Base-by-base conservation (phyloP, 1,284 basidiomycete species). In the Ganoderma boninense region DNA sequence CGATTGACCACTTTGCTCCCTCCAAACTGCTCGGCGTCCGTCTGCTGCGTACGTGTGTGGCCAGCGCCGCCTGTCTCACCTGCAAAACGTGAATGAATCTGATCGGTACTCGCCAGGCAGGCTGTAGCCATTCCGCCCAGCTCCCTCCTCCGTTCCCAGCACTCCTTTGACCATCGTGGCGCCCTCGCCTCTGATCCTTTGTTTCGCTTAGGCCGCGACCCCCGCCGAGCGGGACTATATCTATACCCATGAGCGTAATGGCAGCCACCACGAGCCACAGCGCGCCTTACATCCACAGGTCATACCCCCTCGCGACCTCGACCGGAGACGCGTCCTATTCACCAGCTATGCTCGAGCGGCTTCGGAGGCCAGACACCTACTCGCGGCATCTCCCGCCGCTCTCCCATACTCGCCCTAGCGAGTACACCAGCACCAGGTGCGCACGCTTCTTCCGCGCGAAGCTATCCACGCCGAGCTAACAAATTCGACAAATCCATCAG, bases 191-290 rank as follows among this genome's bases (percentile, higher is more conserved):
- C 40, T 42, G 35, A 35, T 71, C 44, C 70, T 71, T 71, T 71
- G 70, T 71, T 59, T 52, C 54, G 46, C 59, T 38, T 62, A 35
- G 44, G 59, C 69, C 66, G 57, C 68, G 54, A 52, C 40, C 18
- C n/a, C 66, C 61, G 43, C 54, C 59, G 43, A 23, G 61, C 60
- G 64, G 40, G 43, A 67, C 65, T 71, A 71, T 70, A 74, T 65
- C 64, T 69, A 62, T 59, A 26, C 54, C 35, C 63, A 69, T 64
- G 68, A 71, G 65, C 70, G 65, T 64, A 40, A 74, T 74, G 65
- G 66, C 70, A 26, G 72, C 69, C 46, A 69, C 72, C 23, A 60
- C 57, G 7, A 60, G 57, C 35, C 57, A 60, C n/a, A 60, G 57
- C 57, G 32, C 57, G 32, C 32, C 49, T 35, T 62, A 26, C 20